Evolutionary conservation across 1,284 basidiomycete genomes (phyloP), one percentile per base, ranked within the genome.

Genomic region (Erythrobasidium hasegawianum): DNA sequence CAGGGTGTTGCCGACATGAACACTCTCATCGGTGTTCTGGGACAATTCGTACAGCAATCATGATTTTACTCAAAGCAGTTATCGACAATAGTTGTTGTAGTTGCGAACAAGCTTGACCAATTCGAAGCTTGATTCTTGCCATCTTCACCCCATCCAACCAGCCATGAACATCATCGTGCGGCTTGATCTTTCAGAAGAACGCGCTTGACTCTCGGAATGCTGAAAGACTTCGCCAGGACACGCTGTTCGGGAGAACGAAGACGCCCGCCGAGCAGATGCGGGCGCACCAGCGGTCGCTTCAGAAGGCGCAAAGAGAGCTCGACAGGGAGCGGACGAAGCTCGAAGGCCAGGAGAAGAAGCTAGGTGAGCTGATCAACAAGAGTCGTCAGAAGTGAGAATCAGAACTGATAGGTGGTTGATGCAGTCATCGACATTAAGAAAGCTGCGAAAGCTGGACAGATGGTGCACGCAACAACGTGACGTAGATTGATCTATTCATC

Each of bases 211-310:
- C n/a, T n/a, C n/a, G n/a, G 4, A 18, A 18, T 18, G 43, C 43
- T 47, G 43, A 47, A n/a, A 5, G 7, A 47, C 14, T n/a, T 8
- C 43, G n/a, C n/a, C 45, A 68, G 53, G 92, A 96, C 82, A 87
- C 89, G 0, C 85, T 97, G 49, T 98, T 98, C 77, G 95, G 95
- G 9, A 86, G 91, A 56, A 86, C 89, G 2, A 85, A 96, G 62
- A 96, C 95, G 29, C 96, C 95, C 16, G 94, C 95, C 27, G 95
- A 99, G 79, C 86, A 94, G 67, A 83, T 98, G 70, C 87, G 95
- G 64, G 90, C 97, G 78, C 93, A 98, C 78, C 95, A 98, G 77
- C 87, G 95, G 45, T 86, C 92, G 1, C 85, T 98, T 58, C 89
- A 92, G 57, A 97, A 97, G 77, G 95, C 96, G 11, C 93, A 97